Evolutionary conservation across 2,329 filamentous ascomycete genomes (phyloP).

Genomic region (Clarireedia homoeocarpa): DNA sequence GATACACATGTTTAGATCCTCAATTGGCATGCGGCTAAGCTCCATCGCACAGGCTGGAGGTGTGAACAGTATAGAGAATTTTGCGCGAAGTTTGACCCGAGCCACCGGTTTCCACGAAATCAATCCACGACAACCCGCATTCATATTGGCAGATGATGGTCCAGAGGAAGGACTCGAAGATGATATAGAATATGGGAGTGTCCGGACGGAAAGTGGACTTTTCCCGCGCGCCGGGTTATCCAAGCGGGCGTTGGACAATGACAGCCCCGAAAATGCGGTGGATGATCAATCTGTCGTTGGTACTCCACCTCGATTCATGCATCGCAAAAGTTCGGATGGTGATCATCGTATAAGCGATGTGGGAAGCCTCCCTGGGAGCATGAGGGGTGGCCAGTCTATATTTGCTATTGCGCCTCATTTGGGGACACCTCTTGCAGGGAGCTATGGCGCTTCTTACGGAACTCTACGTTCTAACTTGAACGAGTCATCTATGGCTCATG

Average conservation of each 20-base stretch:
- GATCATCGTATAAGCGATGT: slow-evolving; percentile 17
- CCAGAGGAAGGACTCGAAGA: slow-evolving; percentile 14
- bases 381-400: slow-evolving; percentile 38
- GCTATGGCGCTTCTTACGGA: slow-evolving; percentile 57
- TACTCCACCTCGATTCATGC: slow-evolving; percentile 27
- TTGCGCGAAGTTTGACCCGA: slow-evolving; percentile 85
- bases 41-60: slow-evolving; percentile 68
- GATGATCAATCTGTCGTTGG: slow-evolving; percentile 21
- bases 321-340: slow-evolving; percentile 32
- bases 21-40: slow-evolving; percentile 48
- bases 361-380: slow-evolving; percentile 26
- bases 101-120: slow-evolving; percentile 85
- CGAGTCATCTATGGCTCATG: slow-evolving; percentile 41
- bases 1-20: slow-evolving; percentile 39
- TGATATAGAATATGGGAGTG: slow-evolving; percentile 21
- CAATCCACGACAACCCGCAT: slow-evolving; percentile 68
- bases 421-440: slow-evolving; percentile 62
- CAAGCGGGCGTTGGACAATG: slow-evolving; percentile 43
- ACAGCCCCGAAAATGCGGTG: slow-evolving; percentile 24
- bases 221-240: slow-evolving; percentile 34
- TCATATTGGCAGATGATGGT: slow-evolving; percentile 54
- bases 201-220: slow-evolving; percentile 20
- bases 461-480: slow-evolving; percentile 34
- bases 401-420: slow-evolving; percentile 54
- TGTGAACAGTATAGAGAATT: slow-evolving; percentile 89